These are phyloP conservation scores for Blastobotrys terrestris DNA, from an alignment of 805 yeast species.

Conservation along the genomic window DNA sequence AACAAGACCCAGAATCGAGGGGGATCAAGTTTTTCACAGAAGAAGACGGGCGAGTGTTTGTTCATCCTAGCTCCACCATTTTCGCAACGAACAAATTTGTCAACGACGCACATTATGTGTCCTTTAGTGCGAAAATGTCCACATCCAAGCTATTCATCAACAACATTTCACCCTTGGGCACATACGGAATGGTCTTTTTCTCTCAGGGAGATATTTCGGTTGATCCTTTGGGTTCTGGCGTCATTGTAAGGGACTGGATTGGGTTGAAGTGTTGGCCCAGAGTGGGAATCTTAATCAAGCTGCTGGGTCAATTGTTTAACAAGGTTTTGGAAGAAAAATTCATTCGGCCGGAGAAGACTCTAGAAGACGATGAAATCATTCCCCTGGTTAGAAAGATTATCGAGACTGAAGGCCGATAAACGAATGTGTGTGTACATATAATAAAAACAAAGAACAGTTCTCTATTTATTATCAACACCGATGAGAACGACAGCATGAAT, in stretches of 20 bases:
- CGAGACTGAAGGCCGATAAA: not conserved
- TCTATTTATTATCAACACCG: too few species aligned
- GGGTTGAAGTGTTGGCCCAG: conserved; percentile 92
- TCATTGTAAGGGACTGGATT: conserved; percentile 81
- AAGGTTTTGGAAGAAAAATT: conserved; percentile 57
- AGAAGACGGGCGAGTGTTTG: conserved; percentile 63
- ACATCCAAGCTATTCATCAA: conserved; percentile 66
- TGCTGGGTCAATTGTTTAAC: conserved; percentile 61
- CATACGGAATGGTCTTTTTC: conserved; percentile 67
- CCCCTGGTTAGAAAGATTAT: not conserved
- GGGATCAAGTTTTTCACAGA: conserved; percentile 67
- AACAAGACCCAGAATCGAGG: conserved; percentile 76
- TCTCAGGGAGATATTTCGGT: conserved; percentile 58
- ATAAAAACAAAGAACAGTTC: not conserved
- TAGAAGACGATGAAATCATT: not conserved
- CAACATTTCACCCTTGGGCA: conserved; percentile 74
- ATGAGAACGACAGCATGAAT: too few species aligned
- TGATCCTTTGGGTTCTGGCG: conserved; percentile 62
- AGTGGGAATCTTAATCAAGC: conserved; percentile 77
- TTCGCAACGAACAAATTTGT: conserved; percentile 44
- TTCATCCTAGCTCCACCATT: conserved; percentile 80
- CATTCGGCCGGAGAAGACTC: not conserved
- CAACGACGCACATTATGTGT: conserved; percentile 43
- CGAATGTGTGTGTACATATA: not conserved
- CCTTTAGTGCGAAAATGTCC: conserved; percentile 50